phyloP scores from a whole-genome alignment of 2,329 filamentous ascomycete species.

The Curvularia hawaiiensis region DNA sequence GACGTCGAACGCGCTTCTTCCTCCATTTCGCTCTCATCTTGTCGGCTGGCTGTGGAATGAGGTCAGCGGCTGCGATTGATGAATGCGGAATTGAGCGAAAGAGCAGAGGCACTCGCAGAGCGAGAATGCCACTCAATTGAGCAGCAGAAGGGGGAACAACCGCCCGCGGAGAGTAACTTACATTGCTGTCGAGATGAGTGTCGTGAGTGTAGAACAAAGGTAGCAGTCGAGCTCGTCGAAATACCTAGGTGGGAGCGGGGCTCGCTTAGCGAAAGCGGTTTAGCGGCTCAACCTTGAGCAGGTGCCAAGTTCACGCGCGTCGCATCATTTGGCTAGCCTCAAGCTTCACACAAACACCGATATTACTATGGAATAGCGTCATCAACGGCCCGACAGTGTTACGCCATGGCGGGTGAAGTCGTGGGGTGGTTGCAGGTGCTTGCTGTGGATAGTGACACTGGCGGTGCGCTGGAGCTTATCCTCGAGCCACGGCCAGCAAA shows the following conservation, averaged over 20 bases:
- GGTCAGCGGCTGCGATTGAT: conserved; percentile 34
- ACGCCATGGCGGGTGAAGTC: conserved; percentile 31
- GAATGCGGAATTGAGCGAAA: conserved; percentile 15
- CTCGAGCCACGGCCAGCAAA: conserved; percentile 1
- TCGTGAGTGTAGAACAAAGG: conserved; percentile 47
- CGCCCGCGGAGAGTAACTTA: conserved; percentile 35
- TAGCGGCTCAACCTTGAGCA: conserved; percentile 8
- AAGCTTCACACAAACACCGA: conserved; percentile 3
- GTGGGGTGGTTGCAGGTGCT: conserved; percentile 39
- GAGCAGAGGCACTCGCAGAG: conserved; percentile 8
- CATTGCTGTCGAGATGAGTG: conserved; percentile 52
- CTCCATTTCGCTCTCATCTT: conserved; percentile 98
- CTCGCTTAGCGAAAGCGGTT: conserved; percentile 23
- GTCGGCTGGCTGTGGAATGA: conserved; percentile 46
- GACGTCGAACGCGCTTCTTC: conserved; percentile 99
- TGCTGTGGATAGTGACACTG: conserved; percentile 15
- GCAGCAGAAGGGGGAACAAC: conserved; percentile 10
- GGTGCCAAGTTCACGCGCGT: conserved; percentile 18
- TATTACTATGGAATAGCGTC: conserved; percentile 2
- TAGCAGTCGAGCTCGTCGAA: conserved; percentile 25
- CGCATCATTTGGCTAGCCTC: conserved; percentile 15
- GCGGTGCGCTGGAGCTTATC: conserved; percentile 23
- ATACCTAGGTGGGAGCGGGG: conserved; percentile 31
- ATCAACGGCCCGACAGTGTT: background rate
- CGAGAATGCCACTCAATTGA: conserved; percentile 34